Base-by-base conservation (phyloP, 768 basidiomycete species). In the Xanthoconium purpureum region DNA sequence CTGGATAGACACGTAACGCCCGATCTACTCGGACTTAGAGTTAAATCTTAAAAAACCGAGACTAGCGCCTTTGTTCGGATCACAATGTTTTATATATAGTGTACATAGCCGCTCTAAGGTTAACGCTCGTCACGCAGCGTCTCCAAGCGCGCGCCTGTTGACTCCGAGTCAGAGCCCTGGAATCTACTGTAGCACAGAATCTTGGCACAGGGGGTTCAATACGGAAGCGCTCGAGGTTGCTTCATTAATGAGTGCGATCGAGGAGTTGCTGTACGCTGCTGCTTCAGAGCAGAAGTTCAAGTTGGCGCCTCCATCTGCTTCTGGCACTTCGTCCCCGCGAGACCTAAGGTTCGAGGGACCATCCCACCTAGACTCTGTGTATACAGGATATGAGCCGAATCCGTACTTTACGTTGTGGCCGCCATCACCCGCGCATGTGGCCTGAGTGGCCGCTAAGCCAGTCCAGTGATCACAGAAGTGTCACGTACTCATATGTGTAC, bases 1-100 rank as follows among this genome's bases (percentile, higher is more conserved):
- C 44, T 24, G 42, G 51, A 44, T 57, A 50, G 50, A 48, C 29
- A n/a, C 47, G 28, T 57, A 20, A n/a, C 29, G 7, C 13, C 49
- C 20, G 39, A 35, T 6, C 2, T 53, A 18, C n/a, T 39, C 33
- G 42, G 42, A 36, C 1, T 13, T 7, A 14, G n/a, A 18, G 15
- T 15, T 36, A 3, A n/a, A 24, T 29, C 5, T 37, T 13, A 6
- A 28, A 6, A 18, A 10, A 0, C 42, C 15, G 36, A 6, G 9
- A 38, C 33, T 35, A 5, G 33, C 33, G 8, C 9, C 8, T 12
- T 35, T 35, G 57, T 37, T 33, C 40, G 8, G n/a, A 52, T 53
- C n/a, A 17, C 15, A 36, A 5, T 2, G n/a, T 8, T 18, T 24
- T 4, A 24, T 24, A 24, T 24, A 24, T 4, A 24, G 4, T 36